Conservation (phyloP, 2,329 filamentous ascomycete species). For the Diaporthe citri region DNA sequence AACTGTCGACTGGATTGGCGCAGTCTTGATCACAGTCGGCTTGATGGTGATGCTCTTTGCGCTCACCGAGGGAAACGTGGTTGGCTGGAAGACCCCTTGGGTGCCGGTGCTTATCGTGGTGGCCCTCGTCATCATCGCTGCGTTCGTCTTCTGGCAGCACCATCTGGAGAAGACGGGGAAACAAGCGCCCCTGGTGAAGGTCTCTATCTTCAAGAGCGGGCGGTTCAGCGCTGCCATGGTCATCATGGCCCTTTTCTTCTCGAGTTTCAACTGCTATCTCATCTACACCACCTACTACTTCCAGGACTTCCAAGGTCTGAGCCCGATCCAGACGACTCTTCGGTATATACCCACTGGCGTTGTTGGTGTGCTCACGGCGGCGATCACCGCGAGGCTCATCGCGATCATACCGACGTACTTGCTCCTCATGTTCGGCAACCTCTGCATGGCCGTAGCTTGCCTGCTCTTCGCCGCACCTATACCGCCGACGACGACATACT, state of each 20-base stretch:
- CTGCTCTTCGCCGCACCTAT: slow-evolving; percentile 76
- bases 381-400: slow-evolving; percentile 68
- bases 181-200: slow-evolving; percentile 72
- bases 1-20: slow-evolving; percentile 76
- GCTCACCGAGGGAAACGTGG: slow-evolving; percentile 76
- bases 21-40: slow-evolving; percentile 70
- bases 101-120: slow-evolving; percentile 70
- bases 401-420: slow-evolving; percentile 69
- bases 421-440: slow-evolving; percentile 69
- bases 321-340: slow-evolving; percentile 74
- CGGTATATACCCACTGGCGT: slow-evolving; percentile 77
- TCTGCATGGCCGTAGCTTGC: slow-evolving; percentile 66
- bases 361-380: slow-evolving; percentile 68
- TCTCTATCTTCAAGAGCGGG: slow-evolving; percentile 71
- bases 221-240: slow-evolving; percentile 73
- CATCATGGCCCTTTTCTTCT: slow-evolving; percentile 76
- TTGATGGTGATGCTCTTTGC: slow-evolving; percentile 75
- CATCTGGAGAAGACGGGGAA: slow-evolving; percentile 66
- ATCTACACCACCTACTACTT: slow-evolving; percentile 79
- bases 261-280: slow-evolving; percentile 76
- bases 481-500: slow-evolving; percentile 71
- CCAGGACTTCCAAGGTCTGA: slow-evolving; percentile 74
- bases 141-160: slow-evolving; percentile 73
- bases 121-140: slow-evolving; percentile 65
- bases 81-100: slow-evolving; percentile 75